phyloP scores from a whole-genome alignment of 2,329 filamentous ascomycete species.

The Beauveria sp. region DNA sequence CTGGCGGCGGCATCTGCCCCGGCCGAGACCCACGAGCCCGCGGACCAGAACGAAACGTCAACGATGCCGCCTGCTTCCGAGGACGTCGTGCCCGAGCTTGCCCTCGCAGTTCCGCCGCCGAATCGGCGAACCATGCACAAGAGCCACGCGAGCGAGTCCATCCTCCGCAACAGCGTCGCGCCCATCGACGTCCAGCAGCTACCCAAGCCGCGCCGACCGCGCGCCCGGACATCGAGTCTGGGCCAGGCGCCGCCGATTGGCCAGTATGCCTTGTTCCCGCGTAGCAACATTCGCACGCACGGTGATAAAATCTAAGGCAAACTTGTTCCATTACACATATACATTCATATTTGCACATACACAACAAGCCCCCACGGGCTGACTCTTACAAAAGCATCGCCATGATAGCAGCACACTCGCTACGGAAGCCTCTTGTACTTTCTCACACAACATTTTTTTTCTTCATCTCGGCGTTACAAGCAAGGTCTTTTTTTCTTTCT shows the following conservation, averaged over 20 bases:
- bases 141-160: constrained; percentile 30
- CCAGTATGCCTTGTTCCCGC: constrained; percentile 40
- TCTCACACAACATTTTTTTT: background rate
- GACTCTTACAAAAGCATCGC: background rate
- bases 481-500: constrained; percentile 1
- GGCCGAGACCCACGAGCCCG: background rate
- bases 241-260: constrained; percentile 37
- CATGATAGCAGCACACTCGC: background rate
- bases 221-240: constrained; percentile 39
- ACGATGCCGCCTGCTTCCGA: constrained; percentile 18
- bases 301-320: constrained; percentile 4
- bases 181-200: constrained; percentile 24
- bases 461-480: background rate
- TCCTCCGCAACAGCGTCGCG: constrained; percentile 22
- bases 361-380: background rate
- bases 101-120: constrained; percentile 19
- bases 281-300: constrained; percentile 23
- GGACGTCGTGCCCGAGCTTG: constrained; percentile 29
- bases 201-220: constrained; percentile 26
- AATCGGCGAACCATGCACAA: constrained; percentile 24
- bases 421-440: background rate
- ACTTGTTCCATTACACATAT: background rate
- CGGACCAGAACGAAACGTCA: constrained; percentile 16
- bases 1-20: background rate
- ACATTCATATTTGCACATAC: background rate